Evolutionary conservation across 805 yeast genomes (phyloP).

Genomic region (Yueomyces sinensis): DNA sequence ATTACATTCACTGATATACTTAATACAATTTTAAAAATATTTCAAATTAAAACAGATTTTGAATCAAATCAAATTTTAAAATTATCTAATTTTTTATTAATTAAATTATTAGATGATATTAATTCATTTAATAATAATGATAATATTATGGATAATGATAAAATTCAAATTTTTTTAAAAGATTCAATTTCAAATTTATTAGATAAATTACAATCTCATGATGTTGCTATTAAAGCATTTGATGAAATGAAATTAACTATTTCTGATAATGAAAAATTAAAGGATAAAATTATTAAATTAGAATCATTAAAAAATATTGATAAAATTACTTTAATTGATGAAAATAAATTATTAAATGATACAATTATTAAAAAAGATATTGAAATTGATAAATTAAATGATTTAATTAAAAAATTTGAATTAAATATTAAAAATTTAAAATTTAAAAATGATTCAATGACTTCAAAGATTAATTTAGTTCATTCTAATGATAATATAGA

Average conservation of each 20-base stretch:
- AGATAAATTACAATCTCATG: constrained; percentile 71
- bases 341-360: no score
- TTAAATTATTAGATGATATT: constrained; percentile 51
- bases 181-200: constrained; percentile 63
- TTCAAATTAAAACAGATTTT: constrained; percentile 40
- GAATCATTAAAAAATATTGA: no score
- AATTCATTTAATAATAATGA: constrained; percentile 29
- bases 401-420: constrained; percentile 46
- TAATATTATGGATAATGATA: neutral
- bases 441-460: constrained; percentile 9
- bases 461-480: no score
- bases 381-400: constrained; percentile 40
- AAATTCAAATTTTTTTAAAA: constrained; percentile 37
- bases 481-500: constrained; percentile 6
- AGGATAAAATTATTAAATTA: no score
- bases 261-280: no score
- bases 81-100: constrained; percentile 37
- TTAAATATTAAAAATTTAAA: constrained; percentile 26
- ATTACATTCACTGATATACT: constrained; percentile 44
- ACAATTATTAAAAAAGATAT: constrained; percentile 48
- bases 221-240: constrained; percentile 69
- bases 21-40: constrained; percentile 36
- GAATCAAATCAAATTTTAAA: constrained; percentile 33
- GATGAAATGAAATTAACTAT: constrained; percentile 39
- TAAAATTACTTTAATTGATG: no score